A percentile compares a stretch with the other conserved stretches of the same genome.
Evolutionary conservation across 306 rosid genomes (phyloP).

Genomic region (Trifolium repens): DNA sequence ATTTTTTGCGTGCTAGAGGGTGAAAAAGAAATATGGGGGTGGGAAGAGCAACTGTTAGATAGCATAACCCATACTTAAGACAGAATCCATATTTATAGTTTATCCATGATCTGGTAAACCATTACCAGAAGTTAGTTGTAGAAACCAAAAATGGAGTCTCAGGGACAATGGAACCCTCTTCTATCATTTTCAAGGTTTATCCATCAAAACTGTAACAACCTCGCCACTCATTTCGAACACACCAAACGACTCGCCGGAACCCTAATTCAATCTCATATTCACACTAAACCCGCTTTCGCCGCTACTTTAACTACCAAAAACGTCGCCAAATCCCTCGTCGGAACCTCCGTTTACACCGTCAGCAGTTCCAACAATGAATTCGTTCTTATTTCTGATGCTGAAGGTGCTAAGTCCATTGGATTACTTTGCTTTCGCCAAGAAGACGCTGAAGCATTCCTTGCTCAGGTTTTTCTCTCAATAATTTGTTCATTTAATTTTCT

Average conservation of each 20-base stretch:
- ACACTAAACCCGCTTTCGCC: slow-evolving; percentile 68
- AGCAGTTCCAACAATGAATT: slow-evolving; percentile 95
- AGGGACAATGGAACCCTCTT: slow-evolving; percentile 61
- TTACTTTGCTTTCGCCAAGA: slow-evolving; percentile 94
- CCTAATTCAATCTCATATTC: slow-evolving; percentile 52
- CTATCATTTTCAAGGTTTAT: slow-evolving; percentile 70
- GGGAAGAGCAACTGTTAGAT: too few species aligned
- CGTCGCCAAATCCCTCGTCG: slow-evolving; percentile 77
- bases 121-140: not conserved
- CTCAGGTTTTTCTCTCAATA: slow-evolving; percentile 47
- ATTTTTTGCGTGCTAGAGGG: too few species aligned
- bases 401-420: slow-evolving; percentile 79
- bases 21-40: too few species aligned
- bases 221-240: slow-evolving; percentile 61
- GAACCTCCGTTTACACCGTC: slow-evolving; percentile 87
- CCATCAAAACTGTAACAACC: slow-evolving; percentile 70
- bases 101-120: not conserved
- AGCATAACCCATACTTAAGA: not conserved
- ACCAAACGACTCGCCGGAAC: slow-evolving; percentile 66
- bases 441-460: slow-evolving; percentile 89
- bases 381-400: slow-evolving; percentile 84
- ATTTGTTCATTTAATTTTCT: not conserved
- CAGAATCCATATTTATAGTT: not conserved
- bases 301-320: slow-evolving; percentile 64
- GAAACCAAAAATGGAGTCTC: slow-evolving; percentile 51